phyloP scores from a whole-genome alignment of 2,329 filamentous ascomycete genomes.

The Clonostachys rhizophaga region DNA sequence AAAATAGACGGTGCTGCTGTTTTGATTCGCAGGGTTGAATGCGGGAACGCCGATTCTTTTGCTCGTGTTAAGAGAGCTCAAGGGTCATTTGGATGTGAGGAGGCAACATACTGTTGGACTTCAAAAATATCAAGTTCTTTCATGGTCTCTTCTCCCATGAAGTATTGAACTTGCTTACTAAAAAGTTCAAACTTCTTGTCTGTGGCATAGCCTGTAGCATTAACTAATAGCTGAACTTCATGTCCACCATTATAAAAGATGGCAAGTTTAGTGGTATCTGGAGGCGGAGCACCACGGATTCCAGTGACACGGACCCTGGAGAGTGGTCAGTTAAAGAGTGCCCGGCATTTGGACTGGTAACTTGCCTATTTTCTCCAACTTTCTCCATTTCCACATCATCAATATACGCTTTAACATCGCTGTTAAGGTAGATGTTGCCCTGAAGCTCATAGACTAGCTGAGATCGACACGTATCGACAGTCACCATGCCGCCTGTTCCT shows the following conservation, averaged over 20 bases:
- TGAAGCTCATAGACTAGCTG: constrained; percentile 42
- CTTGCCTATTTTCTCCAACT: constrained; percentile 12
- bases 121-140: background rate
- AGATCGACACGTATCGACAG: constrained; percentile 19
- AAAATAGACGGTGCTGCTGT: constrained; percentile 34
- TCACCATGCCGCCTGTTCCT: constrained; percentile 27
- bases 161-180: constrained; percentile 36
- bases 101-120: background rate
- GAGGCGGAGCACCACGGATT: constrained; percentile 18
- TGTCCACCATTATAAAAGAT: constrained; percentile 36
- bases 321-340: no score
- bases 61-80: background rate
- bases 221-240: constrained; percentile 12
- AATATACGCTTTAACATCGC: constrained; percentile 34
- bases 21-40: constrained; percentile 28
- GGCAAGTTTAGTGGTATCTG: constrained; percentile 25
- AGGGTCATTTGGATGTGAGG: background rate
- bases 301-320: constrained; percentile 19
- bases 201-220: background rate
- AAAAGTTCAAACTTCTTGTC: constrained; percentile 34
- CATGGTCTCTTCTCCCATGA: constrained; percentile 26
- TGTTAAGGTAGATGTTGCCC: constrained; percentile 35
- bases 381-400: constrained; percentile 39
- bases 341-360: background rate
- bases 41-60: constrained; percentile 6